Evolutionary conservation across 352 stramenopile genomes (phyloP), one percentile per base, ranked within the genome.

Genomic region (Phytophthora parvispora): DNA sequence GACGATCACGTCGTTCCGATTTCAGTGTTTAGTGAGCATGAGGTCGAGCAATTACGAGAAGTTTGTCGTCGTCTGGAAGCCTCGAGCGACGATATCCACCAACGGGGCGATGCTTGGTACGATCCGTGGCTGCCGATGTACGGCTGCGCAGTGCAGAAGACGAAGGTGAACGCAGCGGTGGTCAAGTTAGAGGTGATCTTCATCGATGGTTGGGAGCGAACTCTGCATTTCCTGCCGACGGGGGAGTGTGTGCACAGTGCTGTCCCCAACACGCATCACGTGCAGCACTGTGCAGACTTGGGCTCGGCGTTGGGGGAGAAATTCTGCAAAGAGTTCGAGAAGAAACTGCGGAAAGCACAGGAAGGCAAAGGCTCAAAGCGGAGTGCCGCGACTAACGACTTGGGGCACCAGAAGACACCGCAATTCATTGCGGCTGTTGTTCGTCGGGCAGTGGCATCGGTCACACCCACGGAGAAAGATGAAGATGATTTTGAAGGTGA

Each of bases 51-150:
- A 9, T 43, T 85, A 2, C 38, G 64, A 32, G 43, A 69, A 32
- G 63, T 69, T 24, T 48, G 18, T 54, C 52, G 27, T 28, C 43
- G 50, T 47, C 64, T 78, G 10, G 27, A 38, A 38, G 10, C 52
- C 27, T 3, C 36, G n/a, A 20, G 22, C 34, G 56, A n/a, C 12
- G 50, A n/a, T 28, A 20, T 45, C 38, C 20, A 47, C 25, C 50
- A 61, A 2, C 48, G 70, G 12, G 78, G 73, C 7, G 64, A 83
- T 12, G 51, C 78, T 27, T 74, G 74, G 64, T 64, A 76, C 13
- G 51, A 75, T 10, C 60, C 64, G 18, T 92, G 84, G 84, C 64
- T 88, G 27, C 80, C 81, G 1, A 29, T 65, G 59, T 92, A 89
- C 58, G 80, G 74, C 12, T 88, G 74, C 38, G 71, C 53, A 6